These are phyloP conservation scores for Lophiotrema nucula DNA, from an alignment of 495 filamentous ascomycete species.

Conservation along the genomic window DNA sequence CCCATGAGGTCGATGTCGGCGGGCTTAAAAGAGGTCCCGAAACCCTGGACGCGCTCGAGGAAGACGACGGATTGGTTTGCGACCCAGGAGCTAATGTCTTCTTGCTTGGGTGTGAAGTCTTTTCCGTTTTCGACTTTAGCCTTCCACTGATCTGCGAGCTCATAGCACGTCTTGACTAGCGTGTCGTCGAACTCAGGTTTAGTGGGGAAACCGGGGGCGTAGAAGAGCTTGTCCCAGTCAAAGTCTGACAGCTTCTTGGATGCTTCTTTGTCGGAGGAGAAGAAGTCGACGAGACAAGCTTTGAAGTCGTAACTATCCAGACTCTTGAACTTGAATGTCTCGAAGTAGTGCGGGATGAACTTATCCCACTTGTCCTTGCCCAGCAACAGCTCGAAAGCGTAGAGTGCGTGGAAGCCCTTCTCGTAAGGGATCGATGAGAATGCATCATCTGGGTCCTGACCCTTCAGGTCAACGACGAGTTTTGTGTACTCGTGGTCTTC, in stretches of 20 bases:
- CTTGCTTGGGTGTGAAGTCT: slow-evolving; percentile 61
- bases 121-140: slow-evolving; percentile 38
- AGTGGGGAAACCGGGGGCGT: slow-evolving; percentile 77
- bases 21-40: slow-evolving; percentile 58
- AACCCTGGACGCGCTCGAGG: slow-evolving; percentile 70
- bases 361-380: slow-evolving; percentile 85
- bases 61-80: slow-evolving; percentile 90
- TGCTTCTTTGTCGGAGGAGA: slow-evolving; percentile 62
- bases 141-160: slow-evolving; percentile 78
- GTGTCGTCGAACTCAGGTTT: slow-evolving; percentile 89
- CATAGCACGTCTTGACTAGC: slow-evolving; percentile 81
- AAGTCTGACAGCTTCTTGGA: slow-evolving; percentile 60
- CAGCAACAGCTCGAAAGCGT: slow-evolving; percentile 77
- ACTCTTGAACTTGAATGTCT: slow-evolving; percentile 54
- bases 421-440: slow-evolving; percentile 85
- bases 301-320: slow-evolving; percentile 93
- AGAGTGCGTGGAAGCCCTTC: slow-evolving; percentile 78
- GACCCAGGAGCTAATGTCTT: slow-evolving; percentile 69
- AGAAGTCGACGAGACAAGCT: slow-evolving; percentile 80
- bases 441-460: slow-evolving; percentile 90
- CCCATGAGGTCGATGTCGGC: slow-evolving; percentile 68
- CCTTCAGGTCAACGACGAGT: slow-evolving; percentile 79
- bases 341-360: slow-evolving; percentile 74
- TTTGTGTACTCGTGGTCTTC: slow-evolving; percentile 89
- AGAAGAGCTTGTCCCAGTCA: slow-evolving; percentile 89